Evolutionary conservation across 163 green algal species (phyloP), one percentile per base, ranked within the genome.

Genomic region (Chlamydomonas reinhardtii): DNA sequence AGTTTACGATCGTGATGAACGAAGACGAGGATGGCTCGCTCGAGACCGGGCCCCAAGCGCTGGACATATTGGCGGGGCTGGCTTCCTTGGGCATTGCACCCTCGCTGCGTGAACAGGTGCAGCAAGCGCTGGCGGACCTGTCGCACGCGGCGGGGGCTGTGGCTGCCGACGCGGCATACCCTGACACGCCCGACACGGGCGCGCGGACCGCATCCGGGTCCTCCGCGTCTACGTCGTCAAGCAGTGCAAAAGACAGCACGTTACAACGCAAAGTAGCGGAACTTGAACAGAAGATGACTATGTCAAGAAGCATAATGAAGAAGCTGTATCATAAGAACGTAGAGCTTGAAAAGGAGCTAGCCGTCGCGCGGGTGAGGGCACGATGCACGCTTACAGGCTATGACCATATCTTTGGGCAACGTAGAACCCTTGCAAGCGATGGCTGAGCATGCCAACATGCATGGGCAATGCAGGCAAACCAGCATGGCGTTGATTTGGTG

Each of bases 221-320:
- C 1, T 29, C 27, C 29, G 43, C 29, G 43, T 78, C 73, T 16
- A 29, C 27, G 5, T 34, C 73, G 12, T 9, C 11, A 9, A 56
- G 48, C 48, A 56, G 70, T 35, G 35, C 52, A 56, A 71, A 27
- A 2, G 35, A 32, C 61, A 56, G 62, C 77, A 19, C 48, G 12
- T 14, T 56, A 59, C 69, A 84, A 48, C 76, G 65, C 4, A 72
- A 91, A 62, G 27, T 89, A 19, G 75, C 86, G 0, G 82, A 83
- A 20, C 62, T 93, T 6, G 86, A 93, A 54, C 75, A 85, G n/a
- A 93, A 93, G 75, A 69, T 91, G 56, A 15, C 34, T 22, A 93
- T 91, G 87, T 93, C 90, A 2, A 73, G 90, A 12, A 89, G 74
- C 75, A 93, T 93, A 72, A 93, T 93, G 90, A 84, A 87, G 54